Conservation (phyloP, 345 rosid species). For the Hibiscus syriacus region DNA sequence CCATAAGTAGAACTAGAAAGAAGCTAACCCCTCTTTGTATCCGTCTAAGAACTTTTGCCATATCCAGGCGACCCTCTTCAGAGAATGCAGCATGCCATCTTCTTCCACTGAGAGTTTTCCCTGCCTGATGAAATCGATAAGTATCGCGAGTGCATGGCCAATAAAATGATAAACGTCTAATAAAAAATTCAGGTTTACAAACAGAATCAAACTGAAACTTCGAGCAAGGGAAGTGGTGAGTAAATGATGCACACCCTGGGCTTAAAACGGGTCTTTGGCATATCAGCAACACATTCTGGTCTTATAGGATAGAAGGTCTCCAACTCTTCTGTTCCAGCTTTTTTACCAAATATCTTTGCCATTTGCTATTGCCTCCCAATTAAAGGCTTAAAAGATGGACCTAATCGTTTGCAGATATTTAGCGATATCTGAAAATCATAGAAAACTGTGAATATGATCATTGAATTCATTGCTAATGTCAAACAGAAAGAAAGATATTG, state of each 20-base stretch:
- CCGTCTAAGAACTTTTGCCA: slow-evolving; percentile 75
- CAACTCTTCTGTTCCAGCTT: slow-evolving; percentile 52
- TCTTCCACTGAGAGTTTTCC: slow-evolving; percentile 84
- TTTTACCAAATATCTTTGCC: slow-evolving; percentile 23
- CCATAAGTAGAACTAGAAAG: not conserved
- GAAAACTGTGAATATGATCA: not conserved
- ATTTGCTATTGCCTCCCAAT: slow-evolving; percentile 23
- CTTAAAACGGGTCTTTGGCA: slow-evolving; percentile 70
- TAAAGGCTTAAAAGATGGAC: slow-evolving; percentile 22
- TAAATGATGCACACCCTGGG: slow-evolving; percentile 39
- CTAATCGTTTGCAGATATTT: slow-evolving; percentile 5
- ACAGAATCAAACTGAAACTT: not conserved
- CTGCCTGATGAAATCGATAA: slow-evolving; percentile 40
- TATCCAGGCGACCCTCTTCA: slow-evolving; percentile 75
- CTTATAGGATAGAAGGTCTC: slow-evolving; percentile 67
- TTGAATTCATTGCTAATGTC: too few species aligned
- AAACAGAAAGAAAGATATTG: slow-evolving; percentile 1
- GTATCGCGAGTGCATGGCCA: not conserved
- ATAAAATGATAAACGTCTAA: not conserved
- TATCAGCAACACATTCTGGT: slow-evolving; percentile 56
- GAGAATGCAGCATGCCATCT: slow-evolving; percentile 91
- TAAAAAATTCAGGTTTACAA: not conserved
- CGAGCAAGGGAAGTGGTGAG: not conserved
- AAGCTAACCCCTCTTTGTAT: slow-evolving; percentile 80
- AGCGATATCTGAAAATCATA: not conserved